Evolutionary conservation across 2,329 filamentous ascomycete species (phyloP).

Genomic region (Fusarium concolor): DNA sequence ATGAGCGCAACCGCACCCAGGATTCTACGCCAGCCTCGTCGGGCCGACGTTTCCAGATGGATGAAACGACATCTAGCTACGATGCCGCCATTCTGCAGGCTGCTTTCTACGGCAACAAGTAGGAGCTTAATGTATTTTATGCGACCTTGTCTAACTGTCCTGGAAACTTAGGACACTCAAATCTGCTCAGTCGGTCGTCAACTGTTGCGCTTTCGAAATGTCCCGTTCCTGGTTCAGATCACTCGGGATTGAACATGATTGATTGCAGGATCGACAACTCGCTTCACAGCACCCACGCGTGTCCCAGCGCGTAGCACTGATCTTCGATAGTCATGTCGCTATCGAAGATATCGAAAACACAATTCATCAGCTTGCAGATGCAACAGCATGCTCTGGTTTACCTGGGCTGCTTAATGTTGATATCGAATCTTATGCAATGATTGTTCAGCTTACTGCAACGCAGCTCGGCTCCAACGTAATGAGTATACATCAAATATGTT

Average conservation of each 20-base stretch:
- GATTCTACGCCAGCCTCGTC: constrained; percentile 33
- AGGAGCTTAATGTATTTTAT: constrained; percentile 5
- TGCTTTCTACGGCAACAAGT: constrained; percentile 49
- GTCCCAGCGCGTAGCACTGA: constrained; percentile 2
- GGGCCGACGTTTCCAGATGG: constrained; percentile 47
- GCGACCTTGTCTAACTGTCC: background rate
- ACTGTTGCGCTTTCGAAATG: constrained; percentile 6
- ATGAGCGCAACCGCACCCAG: constrained; percentile 31
- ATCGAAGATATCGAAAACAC: constrained; percentile 1
- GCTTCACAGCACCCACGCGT: background rate
- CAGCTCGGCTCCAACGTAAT: background rate
- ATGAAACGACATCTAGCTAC: constrained; percentile 51
- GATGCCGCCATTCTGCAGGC: constrained; percentile 52
- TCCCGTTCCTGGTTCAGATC: constrained; percentile 28
- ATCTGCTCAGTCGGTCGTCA: constrained; percentile 2
- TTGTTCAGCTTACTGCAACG: constrained; percentile 20
- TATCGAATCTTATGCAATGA: constrained; percentile 18
- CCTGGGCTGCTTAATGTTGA: constrained; percentile 5
- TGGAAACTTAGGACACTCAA: background rate
- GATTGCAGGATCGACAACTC: background rate
- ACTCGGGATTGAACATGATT: constrained; percentile 11
- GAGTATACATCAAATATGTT: constrained; percentile 11
- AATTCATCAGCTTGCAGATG: constrained; percentile 13
- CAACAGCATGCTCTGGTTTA: constrained; percentile 14
- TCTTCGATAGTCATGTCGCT: constrained; percentile 1